A percentile compares a stretch with the other conserved stretches of the same genome.
Evolutionary conservation across 2,329 filamentous ascomycete genomes (phyloP).

Genomic region (Paraphoma chrysanthemicola): DNA sequence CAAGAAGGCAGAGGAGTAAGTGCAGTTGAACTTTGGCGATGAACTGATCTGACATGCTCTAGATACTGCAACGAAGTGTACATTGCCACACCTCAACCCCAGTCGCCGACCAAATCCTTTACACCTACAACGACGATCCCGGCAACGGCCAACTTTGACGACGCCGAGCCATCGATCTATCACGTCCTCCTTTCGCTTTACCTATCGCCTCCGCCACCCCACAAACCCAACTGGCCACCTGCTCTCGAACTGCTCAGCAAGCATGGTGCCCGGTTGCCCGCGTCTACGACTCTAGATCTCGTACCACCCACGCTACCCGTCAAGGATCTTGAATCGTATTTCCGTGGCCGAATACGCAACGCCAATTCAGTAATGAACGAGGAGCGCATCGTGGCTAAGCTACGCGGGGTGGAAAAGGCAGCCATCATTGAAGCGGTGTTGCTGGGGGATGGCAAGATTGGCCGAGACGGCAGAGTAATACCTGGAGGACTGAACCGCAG

Average conservation of each 20-base stretch:
- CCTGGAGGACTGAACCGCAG: constrained; percentile 66
- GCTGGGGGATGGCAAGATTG: constrained; percentile 73
- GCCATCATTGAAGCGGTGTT: constrained; percentile 75
- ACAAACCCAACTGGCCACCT: constrained; percentile 75
- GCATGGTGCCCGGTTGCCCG: constrained; percentile 90
- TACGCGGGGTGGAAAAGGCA: constrained; percentile 82
- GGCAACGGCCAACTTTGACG: constrained; percentile 53
- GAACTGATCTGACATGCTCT: constrained; percentile 55
- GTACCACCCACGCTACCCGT: constrained; percentile 84
- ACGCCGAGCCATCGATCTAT: constrained; percentile 79
- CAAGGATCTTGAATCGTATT: constrained; percentile 84
- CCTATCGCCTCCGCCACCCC: constrained; percentile 76
- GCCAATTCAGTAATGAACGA: constrained; percentile 85
- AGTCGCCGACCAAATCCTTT: constrained; percentile 51
- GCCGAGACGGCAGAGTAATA: constrained; percentile 58
- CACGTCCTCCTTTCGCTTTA: constrained; percentile 90
- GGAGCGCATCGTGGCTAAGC: constrained; percentile 75
- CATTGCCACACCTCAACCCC: constrained; percentile 51
- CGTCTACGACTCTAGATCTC: constrained; percentile 81
- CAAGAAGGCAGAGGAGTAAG: constrained; percentile 86
- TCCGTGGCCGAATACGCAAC: constrained; percentile 85
- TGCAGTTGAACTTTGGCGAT: background rate
- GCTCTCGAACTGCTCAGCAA: constrained; percentile 88
- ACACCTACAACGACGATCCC: constrained; percentile 39
- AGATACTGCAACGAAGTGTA: constrained; percentile 85